phyloP scores from a whole-genome alignment of 345 rosid genomes.

The Melastoma malabathricum region DNA sequence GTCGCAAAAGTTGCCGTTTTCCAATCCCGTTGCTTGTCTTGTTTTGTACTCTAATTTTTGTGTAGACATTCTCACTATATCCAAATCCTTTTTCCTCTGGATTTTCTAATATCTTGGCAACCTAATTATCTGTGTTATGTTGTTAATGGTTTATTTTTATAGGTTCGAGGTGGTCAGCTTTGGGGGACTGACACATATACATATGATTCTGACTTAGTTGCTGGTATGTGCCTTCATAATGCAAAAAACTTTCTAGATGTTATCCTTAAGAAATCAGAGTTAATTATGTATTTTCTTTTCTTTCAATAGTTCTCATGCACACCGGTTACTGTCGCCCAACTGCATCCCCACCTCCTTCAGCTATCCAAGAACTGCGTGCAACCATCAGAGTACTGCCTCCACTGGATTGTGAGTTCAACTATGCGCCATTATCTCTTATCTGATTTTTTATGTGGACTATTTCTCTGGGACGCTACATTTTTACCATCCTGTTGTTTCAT shows the following conservation, averaged over 20 bases:
- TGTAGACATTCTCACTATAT: too few species aligned
- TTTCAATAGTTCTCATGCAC: conserved; percentile 81
- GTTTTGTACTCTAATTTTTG: too few species aligned
- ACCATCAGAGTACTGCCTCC: conserved; percentile 81
- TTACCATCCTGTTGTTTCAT: too few species aligned
- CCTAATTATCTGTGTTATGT: conserved; percentile 5
- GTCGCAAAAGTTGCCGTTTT: too few species aligned
- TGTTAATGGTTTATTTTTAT: conserved; percentile 8
- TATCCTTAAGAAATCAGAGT: too few species aligned
- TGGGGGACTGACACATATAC: conserved; percentile 99
- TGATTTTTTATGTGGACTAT: neutral
- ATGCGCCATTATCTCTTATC: neutral
- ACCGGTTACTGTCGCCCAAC: conserved; percentile 98
- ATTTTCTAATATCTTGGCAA: neutral
- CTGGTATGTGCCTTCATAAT: conserved; percentile 35
- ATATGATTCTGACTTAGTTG: conserved; percentile 96
- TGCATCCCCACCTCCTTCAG: conserved; percentile 89
- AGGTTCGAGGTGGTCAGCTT: conserved; percentile 97
- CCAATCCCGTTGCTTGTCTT: too few species aligned
- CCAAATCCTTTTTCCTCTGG: too few species aligned
- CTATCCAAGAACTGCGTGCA: conserved; percentile 83
- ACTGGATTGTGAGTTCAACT: conserved; percentile 62
- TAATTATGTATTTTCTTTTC: too few species aligned
- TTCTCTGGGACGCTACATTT: neutral
- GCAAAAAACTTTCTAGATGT: neutral